Conservation (phyloP, 2,329 filamentous ascomycete genomes). For the Pseudogymnoascus sp. region DNA sequence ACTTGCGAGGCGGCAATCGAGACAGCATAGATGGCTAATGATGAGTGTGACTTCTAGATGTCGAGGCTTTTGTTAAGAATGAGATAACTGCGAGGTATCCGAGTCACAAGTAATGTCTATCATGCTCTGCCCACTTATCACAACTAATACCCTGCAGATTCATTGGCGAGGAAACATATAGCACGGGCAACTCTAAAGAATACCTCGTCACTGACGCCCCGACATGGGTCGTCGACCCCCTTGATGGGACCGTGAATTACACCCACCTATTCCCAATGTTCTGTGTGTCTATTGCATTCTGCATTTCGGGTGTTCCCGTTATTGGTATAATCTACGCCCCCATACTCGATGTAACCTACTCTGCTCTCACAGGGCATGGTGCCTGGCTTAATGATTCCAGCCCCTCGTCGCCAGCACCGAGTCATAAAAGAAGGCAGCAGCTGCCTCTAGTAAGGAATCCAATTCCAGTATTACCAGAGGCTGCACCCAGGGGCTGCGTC, state of each 20-base stretch:
- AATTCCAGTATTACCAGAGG: slow-evolving; percentile 51
- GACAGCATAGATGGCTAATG: slow-evolving; percentile 11
- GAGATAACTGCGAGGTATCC: slow-evolving; percentile 54
- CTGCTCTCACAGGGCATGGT: slow-evolving; percentile 55
- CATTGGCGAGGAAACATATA: slow-evolving; percentile 70
- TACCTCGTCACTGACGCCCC: slow-evolving; percentile 57
- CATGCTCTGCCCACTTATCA: not conserved
- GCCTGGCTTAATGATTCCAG: slow-evolving; percentile 41
- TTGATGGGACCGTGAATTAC: slow-evolving; percentile 74
- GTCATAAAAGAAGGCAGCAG: slow-evolving; percentile 46
- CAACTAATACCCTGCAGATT: slow-evolving; percentile 41
- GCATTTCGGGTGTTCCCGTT: slow-evolving; percentile 49
- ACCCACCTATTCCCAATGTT: slow-evolving; percentile 76
- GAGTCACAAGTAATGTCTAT: slow-evolving; percentile 47
- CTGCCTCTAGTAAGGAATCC: slow-evolving; percentile 57
- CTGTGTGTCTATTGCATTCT: slow-evolving; percentile 67
- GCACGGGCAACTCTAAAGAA: slow-evolving; percentile 54
- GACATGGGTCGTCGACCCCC: slow-evolving; percentile 70
- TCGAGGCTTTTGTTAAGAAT: slow-evolving; percentile 60
- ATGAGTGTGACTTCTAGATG: slow-evolving; percentile 39
- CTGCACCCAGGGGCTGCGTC: slow-evolving; percentile 60
- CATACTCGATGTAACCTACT: slow-evolving; percentile 61
- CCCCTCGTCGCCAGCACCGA: slow-evolving; percentile 18
- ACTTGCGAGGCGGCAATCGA: slow-evolving; percentile 4
- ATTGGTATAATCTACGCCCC: slow-evolving; percentile 68